Conservation (phyloP, 129 eudicot species). For the Chrysanthemum seticuspe region DNA sequence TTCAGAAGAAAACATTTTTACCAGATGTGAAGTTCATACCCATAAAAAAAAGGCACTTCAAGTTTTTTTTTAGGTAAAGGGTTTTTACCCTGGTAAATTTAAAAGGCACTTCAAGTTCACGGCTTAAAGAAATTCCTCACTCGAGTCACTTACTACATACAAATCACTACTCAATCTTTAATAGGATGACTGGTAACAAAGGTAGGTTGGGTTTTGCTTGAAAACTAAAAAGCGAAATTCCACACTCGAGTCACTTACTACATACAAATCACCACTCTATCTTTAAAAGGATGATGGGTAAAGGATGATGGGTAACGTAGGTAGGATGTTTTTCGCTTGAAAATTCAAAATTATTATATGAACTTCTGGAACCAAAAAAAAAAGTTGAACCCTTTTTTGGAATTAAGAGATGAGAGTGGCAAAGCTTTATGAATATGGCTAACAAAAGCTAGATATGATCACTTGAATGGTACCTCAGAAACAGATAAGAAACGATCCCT, state of each 20-base stretch:
- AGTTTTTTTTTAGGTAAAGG: too few relatives aligned
- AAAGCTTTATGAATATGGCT: neutral
- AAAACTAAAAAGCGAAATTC: neutral
- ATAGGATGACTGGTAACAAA: too few relatives aligned
- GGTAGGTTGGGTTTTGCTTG: too few relatives aligned
- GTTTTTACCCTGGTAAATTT: too few relatives aligned
- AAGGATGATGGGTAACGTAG: too few relatives aligned
- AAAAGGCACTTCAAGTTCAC: neutral
- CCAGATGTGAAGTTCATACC: neutral
- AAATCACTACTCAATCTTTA: neutral
- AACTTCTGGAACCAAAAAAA: neutral
- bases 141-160: neutral
- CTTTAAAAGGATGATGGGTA: too few relatives aligned
- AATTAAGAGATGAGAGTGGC: neutral
- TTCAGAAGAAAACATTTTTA: neutral
- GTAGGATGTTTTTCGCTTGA: too few relatives aligned
- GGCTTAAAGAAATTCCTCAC: neutral
- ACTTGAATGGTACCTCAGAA: slow-evolving; percentile 58
- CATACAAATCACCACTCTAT: neutral
- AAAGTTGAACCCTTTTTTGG: neutral
- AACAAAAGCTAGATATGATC: slow-evolving; percentile 9
- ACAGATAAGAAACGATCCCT: slow-evolving; percentile 84
- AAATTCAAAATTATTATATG: too few relatives aligned
- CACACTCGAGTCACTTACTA: neutral
- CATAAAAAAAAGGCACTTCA: neutral